phyloP scores from a whole-genome alignment of 768 basidiomycete species.

The Suillus variegatus region DNA sequence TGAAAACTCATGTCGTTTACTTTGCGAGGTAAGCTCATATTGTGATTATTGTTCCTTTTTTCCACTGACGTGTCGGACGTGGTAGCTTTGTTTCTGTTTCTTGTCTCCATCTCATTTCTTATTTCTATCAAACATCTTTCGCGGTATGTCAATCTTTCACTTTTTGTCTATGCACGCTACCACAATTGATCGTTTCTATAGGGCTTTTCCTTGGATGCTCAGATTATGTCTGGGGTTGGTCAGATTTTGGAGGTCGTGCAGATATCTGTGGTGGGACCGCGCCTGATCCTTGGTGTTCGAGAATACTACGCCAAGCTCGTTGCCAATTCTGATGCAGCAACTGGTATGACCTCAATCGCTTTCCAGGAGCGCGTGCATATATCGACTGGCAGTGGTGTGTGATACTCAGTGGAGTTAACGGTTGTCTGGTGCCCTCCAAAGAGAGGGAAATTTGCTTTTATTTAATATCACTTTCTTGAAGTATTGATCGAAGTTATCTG shows the following conservation, averaged over 20 bases:
- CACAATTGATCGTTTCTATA: neutral
- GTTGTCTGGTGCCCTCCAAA: neutral
- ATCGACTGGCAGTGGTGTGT: neutral
- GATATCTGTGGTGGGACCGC: neutral
- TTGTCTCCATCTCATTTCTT: no score
- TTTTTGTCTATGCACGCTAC: neutral
- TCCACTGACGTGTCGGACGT: no score
- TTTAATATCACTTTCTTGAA: no score
- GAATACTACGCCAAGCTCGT: neutral
- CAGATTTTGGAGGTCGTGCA: neutral
- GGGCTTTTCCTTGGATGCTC: no score
- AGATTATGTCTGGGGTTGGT: fast-evolving
- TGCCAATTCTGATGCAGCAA: neutral
- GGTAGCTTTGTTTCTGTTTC: no score
- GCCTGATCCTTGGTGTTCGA: neutral
- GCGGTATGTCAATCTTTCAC: neutral
- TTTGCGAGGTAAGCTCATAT: no score
- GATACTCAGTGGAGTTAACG: no score
- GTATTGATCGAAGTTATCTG: no score
- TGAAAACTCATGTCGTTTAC: neutral
- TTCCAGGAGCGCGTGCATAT: neutral
- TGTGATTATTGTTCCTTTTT: no score
- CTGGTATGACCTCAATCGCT: neutral
- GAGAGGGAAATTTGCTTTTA: no score
- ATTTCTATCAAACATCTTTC: no score